A percentile compares a stretch with the other conserved stretches of the same genome.
Conservation (phyloP, 306 rosid genomes). For the Prunus campanulata region DNA sequence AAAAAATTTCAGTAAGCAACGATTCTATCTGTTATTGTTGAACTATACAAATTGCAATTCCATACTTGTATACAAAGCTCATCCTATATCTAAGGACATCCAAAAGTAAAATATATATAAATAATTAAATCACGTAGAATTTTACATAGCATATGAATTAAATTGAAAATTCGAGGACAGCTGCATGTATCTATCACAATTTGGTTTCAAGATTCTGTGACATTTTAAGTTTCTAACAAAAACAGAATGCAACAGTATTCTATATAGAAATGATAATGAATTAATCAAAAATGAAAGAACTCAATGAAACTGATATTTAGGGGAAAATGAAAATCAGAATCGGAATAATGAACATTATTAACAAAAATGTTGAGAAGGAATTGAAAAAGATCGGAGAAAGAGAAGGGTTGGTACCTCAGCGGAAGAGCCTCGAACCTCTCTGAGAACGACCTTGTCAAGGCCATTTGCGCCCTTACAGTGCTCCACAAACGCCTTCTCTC, state of each 20-base stretch:
- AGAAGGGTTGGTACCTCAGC: slow-evolving; percentile 45
- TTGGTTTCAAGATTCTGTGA: too few relatives aligned
- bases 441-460: slow-evolving; percentile 55
- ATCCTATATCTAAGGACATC: background rate
- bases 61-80: background rate
- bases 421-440: slow-evolving; percentile 52
- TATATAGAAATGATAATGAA: too few relatives aligned
- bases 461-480: slow-evolving; percentile 44
- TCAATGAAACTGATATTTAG: background rate
- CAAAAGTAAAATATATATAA: background rate
- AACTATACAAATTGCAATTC: background rate
- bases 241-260: background rate
- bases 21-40: background rate
- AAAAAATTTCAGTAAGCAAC: background rate
- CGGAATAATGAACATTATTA: background rate
- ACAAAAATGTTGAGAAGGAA: background rate
- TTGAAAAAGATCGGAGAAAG: slow-evolving; percentile 2
- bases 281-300: background rate
- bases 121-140: background rate
- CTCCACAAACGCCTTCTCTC: slow-evolving; percentile 31
- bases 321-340: background rate
- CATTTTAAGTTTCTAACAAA: background rate
- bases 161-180: background rate
- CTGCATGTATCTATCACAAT: too few relatives aligned
- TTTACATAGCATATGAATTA: background rate